phyloP scores from a whole-genome alignment of 371 early-diverging fungal genomes.

The Dinochytrium kinnereticum region DNA sequence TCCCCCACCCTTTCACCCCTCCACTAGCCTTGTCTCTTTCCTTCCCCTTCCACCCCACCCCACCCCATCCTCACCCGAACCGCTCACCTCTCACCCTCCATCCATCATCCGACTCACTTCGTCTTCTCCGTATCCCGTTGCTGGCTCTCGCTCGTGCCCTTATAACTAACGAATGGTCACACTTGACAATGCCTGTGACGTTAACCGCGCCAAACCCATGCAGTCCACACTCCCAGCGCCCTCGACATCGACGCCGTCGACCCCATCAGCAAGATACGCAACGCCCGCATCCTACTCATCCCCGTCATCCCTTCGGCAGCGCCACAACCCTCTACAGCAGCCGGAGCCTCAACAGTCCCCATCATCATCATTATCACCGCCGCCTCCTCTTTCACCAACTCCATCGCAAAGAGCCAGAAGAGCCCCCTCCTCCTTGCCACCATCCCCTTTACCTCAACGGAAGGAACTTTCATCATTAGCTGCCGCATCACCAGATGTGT shows the following conservation, averaged over 20 bases:
- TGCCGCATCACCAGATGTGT: neutral
- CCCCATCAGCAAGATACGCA: neutral
- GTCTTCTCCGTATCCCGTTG: too few relatives aligned
- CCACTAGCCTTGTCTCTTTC: too few relatives aligned
- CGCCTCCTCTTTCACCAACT: neutral
- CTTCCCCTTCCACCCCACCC: too few relatives aligned
- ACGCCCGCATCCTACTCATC: neutral
- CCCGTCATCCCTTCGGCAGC: neutral
- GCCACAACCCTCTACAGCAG: neutral
- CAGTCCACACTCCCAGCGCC: too few relatives aligned
- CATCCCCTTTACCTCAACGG: neutral
- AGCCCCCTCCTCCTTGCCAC: neutral
- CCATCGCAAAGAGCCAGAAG: neutral
- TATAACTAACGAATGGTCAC: too few relatives aligned
- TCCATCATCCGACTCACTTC: too few relatives aligned
- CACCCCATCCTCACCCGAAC: too few relatives aligned
- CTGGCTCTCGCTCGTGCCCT: too few relatives aligned
- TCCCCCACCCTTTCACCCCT: too few relatives aligned
- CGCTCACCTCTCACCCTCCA: too few relatives aligned
- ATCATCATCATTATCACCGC: neutral
- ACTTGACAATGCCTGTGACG: too few relatives aligned
- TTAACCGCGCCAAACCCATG: too few relatives aligned
- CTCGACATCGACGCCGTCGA: neutral
- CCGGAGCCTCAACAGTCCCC: neutral
- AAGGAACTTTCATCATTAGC: neutral